Evolutionary conservation across 129 eudicot genomes (phyloP).

Genomic region (Helianthus tuberosus): DNA sequence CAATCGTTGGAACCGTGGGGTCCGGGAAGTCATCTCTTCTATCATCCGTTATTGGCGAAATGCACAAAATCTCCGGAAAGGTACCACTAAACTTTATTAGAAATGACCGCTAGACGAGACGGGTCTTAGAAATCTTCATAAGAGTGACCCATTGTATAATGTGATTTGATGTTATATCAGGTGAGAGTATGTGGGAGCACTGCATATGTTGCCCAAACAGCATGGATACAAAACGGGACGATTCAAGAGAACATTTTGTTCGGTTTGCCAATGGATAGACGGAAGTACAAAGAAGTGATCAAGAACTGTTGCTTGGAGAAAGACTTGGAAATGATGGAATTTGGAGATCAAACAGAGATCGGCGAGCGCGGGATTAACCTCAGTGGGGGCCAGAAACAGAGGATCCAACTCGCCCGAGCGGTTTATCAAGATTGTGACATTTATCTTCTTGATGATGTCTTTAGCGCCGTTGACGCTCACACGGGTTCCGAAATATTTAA

Average conservation of each 20-base stretch:
- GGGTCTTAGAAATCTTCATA: neutral
- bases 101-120: constrained; percentile 2
- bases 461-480: constrained; percentile 67
- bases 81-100: constrained; percentile 28
- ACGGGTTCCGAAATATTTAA: constrained; percentile 57
- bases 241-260: constrained; percentile 74
- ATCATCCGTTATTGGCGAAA: constrained; percentile 73
- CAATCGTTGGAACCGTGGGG: constrained; percentile 82
- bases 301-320: constrained; percentile 81
- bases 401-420: constrained; percentile 64
- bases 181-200: constrained; percentile 84
- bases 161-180: constrained; percentile 40
- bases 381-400: constrained; percentile 65
- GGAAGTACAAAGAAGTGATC: constrained; percentile 60
- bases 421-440: constrained; percentile 61
- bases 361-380: constrained; percentile 66
- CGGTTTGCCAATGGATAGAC: constrained; percentile 70
- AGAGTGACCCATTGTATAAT: neutral
- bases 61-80: constrained; percentile 72
- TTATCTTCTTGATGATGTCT: constrained; percentile 61
- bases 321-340: constrained; percentile 91
- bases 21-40: constrained; percentile 85
- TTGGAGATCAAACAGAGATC: constrained; percentile 79
- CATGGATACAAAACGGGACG: constrained; percentile 83
- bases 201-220: constrained; percentile 90